Evolutionary conservation across 1,284 basidiomycete genomes (phyloP).

Genomic region (Acaromyces ingoldii): DNA sequence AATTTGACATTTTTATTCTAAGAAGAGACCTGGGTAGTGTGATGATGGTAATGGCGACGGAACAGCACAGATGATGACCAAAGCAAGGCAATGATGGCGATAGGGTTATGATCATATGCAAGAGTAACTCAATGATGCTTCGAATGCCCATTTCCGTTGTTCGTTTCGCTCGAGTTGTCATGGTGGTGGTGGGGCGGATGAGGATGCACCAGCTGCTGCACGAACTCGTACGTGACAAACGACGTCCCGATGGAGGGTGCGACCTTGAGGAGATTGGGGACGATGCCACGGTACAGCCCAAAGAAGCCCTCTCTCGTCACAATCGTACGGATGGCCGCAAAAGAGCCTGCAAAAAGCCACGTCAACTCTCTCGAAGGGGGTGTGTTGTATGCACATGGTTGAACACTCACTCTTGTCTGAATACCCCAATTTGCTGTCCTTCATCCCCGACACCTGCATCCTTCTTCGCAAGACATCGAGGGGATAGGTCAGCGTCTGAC

Average conservation of each 20-base stretch:
- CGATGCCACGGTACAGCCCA: constrained; percentile 78
- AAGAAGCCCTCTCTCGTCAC: constrained; percentile 67
- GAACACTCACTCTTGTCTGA: constrained; percentile 58
- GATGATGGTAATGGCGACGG: no score
- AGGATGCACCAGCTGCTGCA: constrained; percentile 11
- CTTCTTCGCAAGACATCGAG: constrained; percentile 89
- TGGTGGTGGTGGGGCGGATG: no score
- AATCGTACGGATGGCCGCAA: constrained; percentile 67
- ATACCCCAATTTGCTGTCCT: constrained; percentile 63
- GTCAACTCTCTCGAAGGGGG: no score
- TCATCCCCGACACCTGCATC: constrained; percentile 91
- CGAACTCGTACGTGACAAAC: constrained; percentile 43
- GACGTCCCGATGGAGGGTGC: constrained; percentile 47
- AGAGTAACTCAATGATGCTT: no score
- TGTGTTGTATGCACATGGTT: no score
- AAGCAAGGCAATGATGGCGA: no score
- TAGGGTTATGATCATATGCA: no score
- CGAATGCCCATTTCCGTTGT: no score
- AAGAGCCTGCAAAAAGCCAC: constrained; percentile 48
- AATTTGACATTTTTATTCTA: no score
- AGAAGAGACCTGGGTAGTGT: no score
- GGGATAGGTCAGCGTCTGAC: constrained; percentile 90
- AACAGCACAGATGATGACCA: no score
- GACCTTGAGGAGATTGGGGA: constrained; percentile 81
- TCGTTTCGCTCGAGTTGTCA: no score